A percentile compares a stretch with the other conserved stretches of the same genome.
Evolutionary conservation across 1,139 yeast species (phyloP).

Genomic region (Spencermartinsiella ligniputridi): DNA sequence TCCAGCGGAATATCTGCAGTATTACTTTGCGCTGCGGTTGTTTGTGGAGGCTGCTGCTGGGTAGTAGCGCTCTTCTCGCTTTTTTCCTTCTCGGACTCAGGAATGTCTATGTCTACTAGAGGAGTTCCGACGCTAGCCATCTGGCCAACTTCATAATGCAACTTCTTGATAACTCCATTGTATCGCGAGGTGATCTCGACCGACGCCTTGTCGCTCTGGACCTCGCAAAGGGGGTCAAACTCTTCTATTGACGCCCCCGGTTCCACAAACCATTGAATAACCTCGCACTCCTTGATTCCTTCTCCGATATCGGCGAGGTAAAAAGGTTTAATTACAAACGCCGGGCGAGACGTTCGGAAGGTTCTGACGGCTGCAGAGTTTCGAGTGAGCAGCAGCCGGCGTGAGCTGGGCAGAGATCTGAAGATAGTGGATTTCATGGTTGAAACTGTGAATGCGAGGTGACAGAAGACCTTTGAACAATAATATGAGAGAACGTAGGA

Average conservation of each 20-base stretch:
- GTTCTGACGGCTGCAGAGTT: not conserved
- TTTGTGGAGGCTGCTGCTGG: constrained; percentile 5
- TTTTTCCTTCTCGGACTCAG: constrained; percentile 14
- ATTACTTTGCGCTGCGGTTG: constrained; percentile 2
- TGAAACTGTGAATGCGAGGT: too few species aligned
- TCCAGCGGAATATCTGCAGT: not conserved
- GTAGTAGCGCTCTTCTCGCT: constrained; percentile 4
- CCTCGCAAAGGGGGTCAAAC: constrained; percentile 36
- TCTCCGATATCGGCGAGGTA: constrained; percentile 37
- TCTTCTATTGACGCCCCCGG: constrained; percentile 35
- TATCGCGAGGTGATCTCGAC: constrained; percentile 36
- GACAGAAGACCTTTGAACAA: too few species aligned
- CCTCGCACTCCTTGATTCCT: constrained; percentile 37
- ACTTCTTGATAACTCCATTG: constrained; percentile 31
- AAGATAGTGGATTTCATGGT: not conserved
- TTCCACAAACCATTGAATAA: constrained; percentile 37
- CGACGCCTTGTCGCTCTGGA: constrained; percentile 36
- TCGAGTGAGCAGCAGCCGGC: not conserved
- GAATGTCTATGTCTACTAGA: constrained; percentile 30
- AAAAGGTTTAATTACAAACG: constrained; percentile 26
- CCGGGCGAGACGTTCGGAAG: not conserved
- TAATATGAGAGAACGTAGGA: too few species aligned
- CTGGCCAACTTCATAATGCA: constrained; percentile 35
- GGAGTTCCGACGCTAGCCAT: constrained; percentile 36
- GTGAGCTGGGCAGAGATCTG: not conserved